Conservation (phyloP, 148 eudicot genomes). For the Polygonum maritimum region DNA sequence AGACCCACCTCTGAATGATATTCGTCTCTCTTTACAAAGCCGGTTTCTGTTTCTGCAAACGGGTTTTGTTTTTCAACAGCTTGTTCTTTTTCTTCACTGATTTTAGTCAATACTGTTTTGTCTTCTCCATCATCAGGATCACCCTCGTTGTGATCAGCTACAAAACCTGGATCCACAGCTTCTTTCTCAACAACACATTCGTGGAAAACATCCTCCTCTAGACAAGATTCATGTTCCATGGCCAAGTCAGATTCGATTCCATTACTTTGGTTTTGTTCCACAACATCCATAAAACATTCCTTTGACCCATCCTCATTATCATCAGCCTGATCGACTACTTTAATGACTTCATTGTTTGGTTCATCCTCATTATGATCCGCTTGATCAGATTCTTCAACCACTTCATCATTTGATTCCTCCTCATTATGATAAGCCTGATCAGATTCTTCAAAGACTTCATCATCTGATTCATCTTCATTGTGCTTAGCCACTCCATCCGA, state of each 20-base stretch:
- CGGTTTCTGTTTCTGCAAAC: constrained; percentile 20
- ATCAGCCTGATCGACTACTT: constrained; percentile 1
- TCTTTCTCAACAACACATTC: constrained; percentile 3
- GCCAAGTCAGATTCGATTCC: constrained; percentile 17
- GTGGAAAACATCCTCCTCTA: constrained; percentile 35
- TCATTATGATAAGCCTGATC: not conserved
- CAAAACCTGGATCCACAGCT: constrained; percentile 9
- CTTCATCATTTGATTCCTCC: not conserved
- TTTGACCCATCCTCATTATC: not conserved
- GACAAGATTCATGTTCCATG: constrained; percentile 39
- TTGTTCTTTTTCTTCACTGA: constrained; percentile 9
- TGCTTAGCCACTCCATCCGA: constrained; percentile 15
- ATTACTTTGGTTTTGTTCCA: constrained; percentile 14
- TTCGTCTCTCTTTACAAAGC: constrained; percentile 27
- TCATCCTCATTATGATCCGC: not conserved
- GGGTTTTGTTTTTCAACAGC: constrained; percentile 14
- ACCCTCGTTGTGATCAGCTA: constrained; percentile 20
- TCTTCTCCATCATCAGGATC: constrained; percentile 11
- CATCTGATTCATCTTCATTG: constrained; percentile 18
- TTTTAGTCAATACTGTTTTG: constrained; percentile 6
- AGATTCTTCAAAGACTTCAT: constrained; percentile 10
- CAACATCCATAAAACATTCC: constrained; percentile 13
- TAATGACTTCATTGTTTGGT: not conserved
- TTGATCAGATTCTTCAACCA: constrained; percentile 7
- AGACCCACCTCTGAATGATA: constrained; percentile 45